These are phyloP conservation scores for Neurospora sublineolata DNA, from an alignment of 495 filamentous ascomycete genomes.

Conservation along the genomic window DNA sequence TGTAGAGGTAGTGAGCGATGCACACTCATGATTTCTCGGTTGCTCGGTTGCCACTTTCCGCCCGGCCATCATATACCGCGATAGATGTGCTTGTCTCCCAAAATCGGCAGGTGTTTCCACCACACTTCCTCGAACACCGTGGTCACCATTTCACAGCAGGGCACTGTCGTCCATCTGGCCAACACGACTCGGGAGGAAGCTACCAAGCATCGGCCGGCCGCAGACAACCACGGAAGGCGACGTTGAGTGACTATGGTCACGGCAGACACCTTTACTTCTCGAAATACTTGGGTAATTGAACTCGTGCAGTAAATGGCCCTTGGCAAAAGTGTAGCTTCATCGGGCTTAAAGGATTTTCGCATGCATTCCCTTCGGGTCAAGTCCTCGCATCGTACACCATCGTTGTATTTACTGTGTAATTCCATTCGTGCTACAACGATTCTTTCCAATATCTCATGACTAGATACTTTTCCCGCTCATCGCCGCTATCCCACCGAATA, in stretches of 20 bases:
- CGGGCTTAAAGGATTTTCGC: not conserved
- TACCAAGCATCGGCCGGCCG: not conserved
- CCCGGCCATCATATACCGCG: not conserved
- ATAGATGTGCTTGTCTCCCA: not conserved
- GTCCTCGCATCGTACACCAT: not conserved
- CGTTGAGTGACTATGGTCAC: not conserved
- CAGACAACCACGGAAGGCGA: not conserved
- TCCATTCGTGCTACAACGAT: not conserved
- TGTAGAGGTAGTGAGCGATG: not conserved
- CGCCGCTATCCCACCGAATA: not conserved
- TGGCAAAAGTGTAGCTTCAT: not conserved
- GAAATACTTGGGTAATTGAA: not conserved
- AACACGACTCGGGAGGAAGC: not conserved
- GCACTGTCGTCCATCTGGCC: not conserved
- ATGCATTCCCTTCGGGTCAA: not conserved
- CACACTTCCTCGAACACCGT: not conserved
- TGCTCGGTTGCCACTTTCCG: not conserved
- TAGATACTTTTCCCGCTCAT: not conserved
- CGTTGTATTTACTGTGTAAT: not conserved
- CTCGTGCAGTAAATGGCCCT: not conserved
- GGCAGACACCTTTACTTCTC: not conserved
- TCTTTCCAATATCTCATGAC: not conserved
- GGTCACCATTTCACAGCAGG: not conserved
- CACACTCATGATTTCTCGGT: not conserved
- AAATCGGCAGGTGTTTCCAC: not conserved